Evolutionary conservation across 2,329 filamentous ascomycete genomes (phyloP).

Genomic region (Penicillium corylophilum): DNA sequence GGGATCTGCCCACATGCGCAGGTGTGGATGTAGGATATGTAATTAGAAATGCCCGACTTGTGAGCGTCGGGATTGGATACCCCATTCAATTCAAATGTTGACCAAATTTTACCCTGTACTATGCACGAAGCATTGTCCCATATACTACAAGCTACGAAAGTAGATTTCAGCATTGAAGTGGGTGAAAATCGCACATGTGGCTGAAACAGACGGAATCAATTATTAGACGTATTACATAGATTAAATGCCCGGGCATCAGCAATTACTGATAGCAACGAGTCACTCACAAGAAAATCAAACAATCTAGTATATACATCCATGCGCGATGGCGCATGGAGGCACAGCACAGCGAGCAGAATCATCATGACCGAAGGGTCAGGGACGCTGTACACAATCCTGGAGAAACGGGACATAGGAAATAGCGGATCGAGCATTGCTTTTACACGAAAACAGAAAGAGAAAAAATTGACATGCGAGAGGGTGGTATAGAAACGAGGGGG

Average conservation of each 20-base stretch:
- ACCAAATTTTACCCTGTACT: not conserved
- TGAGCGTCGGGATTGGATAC: not conserved
- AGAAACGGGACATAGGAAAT: slow-evolving; percentile 15
- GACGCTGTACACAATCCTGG: slow-evolving; percentile 20
- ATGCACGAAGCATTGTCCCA: too few species aligned
- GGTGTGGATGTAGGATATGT: not conserved
- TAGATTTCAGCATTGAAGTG: too few species aligned
- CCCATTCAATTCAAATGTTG: not conserved
- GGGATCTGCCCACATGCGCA: not conserved
- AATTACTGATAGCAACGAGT: slow-evolving; percentile 1
- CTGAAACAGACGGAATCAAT: slow-evolving; percentile 17
- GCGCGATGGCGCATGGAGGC: not conserved
- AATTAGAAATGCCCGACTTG: not conserved
- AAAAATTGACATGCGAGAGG: slow-evolving; percentile 23
- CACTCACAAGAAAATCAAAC: slow-evolving; percentile 22
- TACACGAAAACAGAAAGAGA: slow-evolving; percentile 16
- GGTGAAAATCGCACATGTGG: too few species aligned
- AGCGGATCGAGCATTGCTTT: slow-evolving; percentile 22
- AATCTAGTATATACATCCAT: slow-evolving; percentile 25
- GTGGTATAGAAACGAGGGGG: slow-evolving; percentile 27
- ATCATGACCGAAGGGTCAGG: slow-evolving; percentile 16
- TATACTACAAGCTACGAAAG: too few species aligned
- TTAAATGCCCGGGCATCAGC: slow-evolving; percentile 28
- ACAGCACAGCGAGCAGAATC: slow-evolving; percentile 8
- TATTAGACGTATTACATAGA: slow-evolving; percentile 36